Evolutionary conservation across 1,284 basidiomycete genomes (phyloP).

Genomic region (Cutaneotrichosporon cutaneum): DNA sequence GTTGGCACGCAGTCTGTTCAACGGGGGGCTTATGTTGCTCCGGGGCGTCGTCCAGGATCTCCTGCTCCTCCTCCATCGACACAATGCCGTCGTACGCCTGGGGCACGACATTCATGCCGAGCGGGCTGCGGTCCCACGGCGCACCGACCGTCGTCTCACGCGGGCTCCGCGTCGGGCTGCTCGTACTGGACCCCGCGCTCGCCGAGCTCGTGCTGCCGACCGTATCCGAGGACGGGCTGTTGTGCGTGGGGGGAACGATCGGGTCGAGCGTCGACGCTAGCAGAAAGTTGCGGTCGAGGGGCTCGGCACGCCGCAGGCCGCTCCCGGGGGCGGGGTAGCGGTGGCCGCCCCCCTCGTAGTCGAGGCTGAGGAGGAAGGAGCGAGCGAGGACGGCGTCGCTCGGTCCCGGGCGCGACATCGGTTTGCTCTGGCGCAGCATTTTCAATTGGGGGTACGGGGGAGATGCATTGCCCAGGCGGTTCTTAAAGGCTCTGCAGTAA

Average conservation of each 20-base stretch:
- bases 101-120: not conserved
- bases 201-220: not conserved
- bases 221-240: not conserved
- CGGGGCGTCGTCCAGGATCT: not conserved
- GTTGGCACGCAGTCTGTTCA: not conserved
- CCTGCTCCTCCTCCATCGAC: not conserved
- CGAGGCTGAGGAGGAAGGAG: slow-evolving; percentile 5
- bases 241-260: not conserved
- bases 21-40: not conserved
- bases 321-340: not conserved
- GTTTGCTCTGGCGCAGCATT: slow-evolving; percentile 4
- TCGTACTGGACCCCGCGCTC: not conserved
- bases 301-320: not conserved
- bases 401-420: not conserved
- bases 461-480: not conserved
- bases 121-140: not conserved
- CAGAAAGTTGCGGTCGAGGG: not conserved
- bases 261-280: not conserved
- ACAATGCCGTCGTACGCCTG: not conserved
- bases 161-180: not conserved
- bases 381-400: not conserved
- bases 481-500: not conserved
- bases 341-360: not conserved
- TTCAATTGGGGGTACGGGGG: not conserved
- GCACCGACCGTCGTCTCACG: not conserved